Percentiles rank a stretch among this genome's conserved stretches.
Evolutionary conservation across 2,329 filamentous ascomycete genomes (phyloP).

Genomic region (Lasiodiplodia hormozganensis): DNA sequence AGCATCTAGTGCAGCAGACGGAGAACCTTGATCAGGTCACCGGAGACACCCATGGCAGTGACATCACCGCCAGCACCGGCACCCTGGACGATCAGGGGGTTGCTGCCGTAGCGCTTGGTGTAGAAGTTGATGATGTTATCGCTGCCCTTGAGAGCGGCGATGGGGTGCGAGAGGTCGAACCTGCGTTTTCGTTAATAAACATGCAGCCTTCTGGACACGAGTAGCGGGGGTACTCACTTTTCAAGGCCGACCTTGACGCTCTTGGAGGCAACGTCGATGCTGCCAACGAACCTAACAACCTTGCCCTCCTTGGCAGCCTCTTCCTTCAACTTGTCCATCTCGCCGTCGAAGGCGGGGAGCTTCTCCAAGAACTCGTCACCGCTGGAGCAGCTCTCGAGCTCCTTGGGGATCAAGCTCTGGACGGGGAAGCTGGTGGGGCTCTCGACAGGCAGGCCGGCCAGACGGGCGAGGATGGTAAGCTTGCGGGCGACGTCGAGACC

Average conservation of each 20-base stretch:
- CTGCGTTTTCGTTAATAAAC: conserved; percentile 29
- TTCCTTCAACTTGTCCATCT: conserved; percentile 89
- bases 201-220: not conserved
- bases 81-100: conserved; percentile 92
- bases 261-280: conserved; percentile 82
- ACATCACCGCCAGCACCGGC: conserved; percentile 91
- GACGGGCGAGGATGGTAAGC: conserved; percentile 88
- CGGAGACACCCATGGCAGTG: conserved; percentile 97
- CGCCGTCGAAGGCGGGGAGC: conserved; percentile 81
- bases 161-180: conserved; percentile 81
- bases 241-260: conserved; percentile 91
- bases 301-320: conserved; percentile 86
- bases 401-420: conserved; percentile 87
- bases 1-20: conserved; percentile 11
- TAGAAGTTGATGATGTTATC: conserved; percentile 99
- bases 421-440: conserved; percentile 91
- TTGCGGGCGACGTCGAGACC: conserved; percentile 93
- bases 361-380: conserved; percentile 86
- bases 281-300: conserved; percentile 92
- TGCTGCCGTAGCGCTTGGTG: conserved; percentile 89
- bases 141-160: conserved; percentile 93
- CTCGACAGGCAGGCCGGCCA: conserved; percentile 81
- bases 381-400: conserved; percentile 76
- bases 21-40: conserved; percentile 88
- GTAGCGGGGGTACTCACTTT: conserved; percentile 58